Conservation (phyloP, 352 stramenopile genomes). For the Phytophthora citrophthora region DNA sequence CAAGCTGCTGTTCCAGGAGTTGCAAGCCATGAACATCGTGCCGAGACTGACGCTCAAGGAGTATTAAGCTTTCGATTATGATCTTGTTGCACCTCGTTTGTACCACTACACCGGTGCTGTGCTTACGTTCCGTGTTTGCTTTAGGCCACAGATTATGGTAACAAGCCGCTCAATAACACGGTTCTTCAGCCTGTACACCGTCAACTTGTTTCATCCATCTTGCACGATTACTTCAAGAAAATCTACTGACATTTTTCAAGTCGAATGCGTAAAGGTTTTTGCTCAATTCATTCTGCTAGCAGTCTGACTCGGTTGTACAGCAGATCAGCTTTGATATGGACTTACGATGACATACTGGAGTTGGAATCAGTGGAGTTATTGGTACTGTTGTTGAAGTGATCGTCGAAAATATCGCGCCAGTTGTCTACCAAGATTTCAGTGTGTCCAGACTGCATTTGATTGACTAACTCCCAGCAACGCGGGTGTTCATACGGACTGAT, state of each 20-base stretch:
- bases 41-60: slow-evolving; percentile 97
- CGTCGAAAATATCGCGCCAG: slow-evolving; percentile 19
- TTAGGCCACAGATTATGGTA: slow-evolving; percentile 24
- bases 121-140: slow-evolving; percentile 18
- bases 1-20: slow-evolving; percentile 98
- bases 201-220: not conserved
- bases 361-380: not conserved
- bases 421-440: slow-evolving; percentile 19
- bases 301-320: too few species aligned
- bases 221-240: not conserved
- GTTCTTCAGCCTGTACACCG: slow-evolving; percentile 20
- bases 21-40: slow-evolving; percentile 99
- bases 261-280: too few species aligned
- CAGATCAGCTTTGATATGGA: too few species aligned
- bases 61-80: slow-evolving; percentile 52
- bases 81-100: slow-evolving; percentile 20
- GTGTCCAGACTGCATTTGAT: slow-evolving; percentile 9
- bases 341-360: not conserved
- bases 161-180: slow-evolving; percentile 31
- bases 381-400: slow-evolving; percentile 4
- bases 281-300: too few species aligned
- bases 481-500: slow-evolving; percentile 17
- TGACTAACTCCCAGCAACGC: slow-evolving; percentile 31
- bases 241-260: too few species aligned
- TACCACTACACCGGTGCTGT: slow-evolving; percentile 30